Evolutionary conservation across 208 protist genomes (phyloP), one percentile per base, ranked within the genome.

Genomic region (Leishmania turanica): DNA sequence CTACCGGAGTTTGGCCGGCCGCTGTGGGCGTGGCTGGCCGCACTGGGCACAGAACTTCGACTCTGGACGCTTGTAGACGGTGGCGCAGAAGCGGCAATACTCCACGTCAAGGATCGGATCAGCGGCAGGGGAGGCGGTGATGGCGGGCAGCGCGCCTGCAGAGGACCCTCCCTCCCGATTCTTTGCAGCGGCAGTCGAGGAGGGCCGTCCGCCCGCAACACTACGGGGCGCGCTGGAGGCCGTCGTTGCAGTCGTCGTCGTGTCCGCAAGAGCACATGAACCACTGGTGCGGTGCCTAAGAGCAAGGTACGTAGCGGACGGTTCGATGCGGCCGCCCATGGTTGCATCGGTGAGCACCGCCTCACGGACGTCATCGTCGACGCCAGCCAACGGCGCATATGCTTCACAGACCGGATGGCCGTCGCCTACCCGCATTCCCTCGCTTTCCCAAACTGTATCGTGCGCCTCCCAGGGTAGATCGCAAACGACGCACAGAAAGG

Each of bases 401-500:
- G 70, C 88, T 51, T 90, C 86, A 21, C 91, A 84, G 31, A 97
- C 93, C 4, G 92, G 89, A 49, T 85, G 77, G 4, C 91, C 89
- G 1, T 75, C 74, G 34, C 65, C 17, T 51, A 66, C 42, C 7
- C 96, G 89, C 45, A 91, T 87, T n/a, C 75, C 77, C 77, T 92
- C 92, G 45, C 85, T 93, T 85, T 97, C 94, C 74, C 91, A 93
- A 42, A 96, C 89, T 51, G 96, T 97, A 47, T 75, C 81, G 81
- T 98, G 96, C 37, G 95, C 90, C 82, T 97, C 92, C 84, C 90
- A 90, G 62, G 89, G 86, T 79, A 90, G 54, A 81, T 98, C 92
- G 65, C 96, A 98, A 27, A 95, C 92, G 0, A 97, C 91, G 70
- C 96, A 98, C 15, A 92, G 68, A 70, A 92, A 98, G 53, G 92